Evolutionary conservation across 352 stramenopile species (phyloP), one percentile per base, ranked within the genome.

Genomic region (Phytophthora ohioensis): DNA sequence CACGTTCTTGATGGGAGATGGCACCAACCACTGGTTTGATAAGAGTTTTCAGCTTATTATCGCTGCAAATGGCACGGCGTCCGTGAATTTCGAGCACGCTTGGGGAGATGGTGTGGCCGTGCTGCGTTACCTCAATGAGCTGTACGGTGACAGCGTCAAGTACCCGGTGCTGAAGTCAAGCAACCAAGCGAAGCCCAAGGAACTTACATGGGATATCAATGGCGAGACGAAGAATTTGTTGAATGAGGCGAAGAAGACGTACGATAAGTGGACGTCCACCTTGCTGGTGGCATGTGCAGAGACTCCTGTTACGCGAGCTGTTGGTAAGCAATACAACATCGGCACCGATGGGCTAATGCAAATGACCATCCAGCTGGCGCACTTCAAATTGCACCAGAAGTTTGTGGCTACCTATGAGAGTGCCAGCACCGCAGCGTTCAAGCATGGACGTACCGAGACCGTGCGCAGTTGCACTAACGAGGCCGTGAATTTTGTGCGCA

Each of bases 41-140:
- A 98, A 98, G 87, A 96, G 88, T 69, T 95, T 98, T 60, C 92
- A 98, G 71, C 65, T 97, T 4, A 93, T 97, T 49, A 72, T 97
- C 6, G 83, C 87, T 9, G 77, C 76, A 10, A 97, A 97, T 63
- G 92, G 91, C 48, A 82, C 81, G 27, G 84, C 87, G 13, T 92
- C 85, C 2, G 88, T 97, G 47, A 97, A 95, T 77, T 97, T 97
- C 75, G 92, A 98, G 61, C 92, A 98, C 68, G 89, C 91, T 39
- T 98, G 91, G 90, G 90, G 90, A 13, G 91, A 97, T 52, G 92
- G 92, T 45, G 90, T 97, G 2, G 92, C 91, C 0, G 91, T 97
- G 42, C 72, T 97, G 53, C 84, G 88, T 45, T 97, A 97, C 76
- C 64, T 98, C 21, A 97, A 97, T 71, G 91, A 97, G 67, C 78